These are phyloP conservation scores for Pichia terricola DNA, from an alignment of 1,139 yeast species.

Conservation along the genomic window DNA sequence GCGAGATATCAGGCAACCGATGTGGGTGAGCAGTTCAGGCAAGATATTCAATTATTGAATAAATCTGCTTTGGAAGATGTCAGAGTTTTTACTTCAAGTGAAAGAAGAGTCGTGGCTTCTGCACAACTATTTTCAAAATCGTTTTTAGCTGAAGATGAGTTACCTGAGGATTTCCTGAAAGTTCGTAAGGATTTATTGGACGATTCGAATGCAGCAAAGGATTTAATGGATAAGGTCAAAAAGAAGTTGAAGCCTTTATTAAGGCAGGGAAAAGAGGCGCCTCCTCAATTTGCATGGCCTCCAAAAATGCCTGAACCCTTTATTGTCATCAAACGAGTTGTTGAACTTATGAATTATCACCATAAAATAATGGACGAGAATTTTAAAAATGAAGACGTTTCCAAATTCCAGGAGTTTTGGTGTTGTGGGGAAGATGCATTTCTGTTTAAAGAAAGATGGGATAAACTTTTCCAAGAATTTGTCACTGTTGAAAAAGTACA, in stretches of 20 bases:
- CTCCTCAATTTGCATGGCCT: slow-evolving; percentile 99
- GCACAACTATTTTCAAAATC: slow-evolving; percentile 86
- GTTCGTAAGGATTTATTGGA: slow-evolving; percentile 88
- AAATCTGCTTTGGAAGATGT: slow-evolving; percentile 78
- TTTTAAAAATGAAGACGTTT: slow-evolving; percentile 58
- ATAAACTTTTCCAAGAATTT: slow-evolving; percentile 87
- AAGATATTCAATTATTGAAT: slow-evolving; percentile 79
- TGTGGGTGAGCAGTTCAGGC: slow-evolving; percentile 91
- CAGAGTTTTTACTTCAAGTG: slow-evolving; percentile 83
- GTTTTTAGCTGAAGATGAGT: slow-evolving; percentile 59
- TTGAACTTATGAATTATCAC: slow-evolving; percentile 92
- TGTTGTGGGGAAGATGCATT: slow-evolving; percentile 95
- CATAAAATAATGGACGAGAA: slow-evolving; percentile 77
- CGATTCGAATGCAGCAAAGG: slow-evolving; percentile 97
- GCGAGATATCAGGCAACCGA: slow-evolving; percentile 92
- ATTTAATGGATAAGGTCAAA: slow-evolving; percentile 93
- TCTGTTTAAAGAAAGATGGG: slow-evolving; percentile 94
- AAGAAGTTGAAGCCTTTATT: slow-evolving; percentile 90
- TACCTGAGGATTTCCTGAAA: slow-evolving; percentile 72
- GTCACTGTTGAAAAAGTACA: slow-evolving; percentile 91
- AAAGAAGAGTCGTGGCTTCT: slow-evolving; percentile 86
- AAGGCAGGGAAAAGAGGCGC: slow-evolving; percentile 94
- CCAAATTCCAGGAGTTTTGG: slow-evolving; percentile 72
- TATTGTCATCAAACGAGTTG: slow-evolving; percentile 84
- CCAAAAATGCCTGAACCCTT: slow-evolving; percentile 97